Conservation (phyloP, 2,329 filamentous ascomycete genomes). For the Aspergillus fumigatiaffinis region DNA sequence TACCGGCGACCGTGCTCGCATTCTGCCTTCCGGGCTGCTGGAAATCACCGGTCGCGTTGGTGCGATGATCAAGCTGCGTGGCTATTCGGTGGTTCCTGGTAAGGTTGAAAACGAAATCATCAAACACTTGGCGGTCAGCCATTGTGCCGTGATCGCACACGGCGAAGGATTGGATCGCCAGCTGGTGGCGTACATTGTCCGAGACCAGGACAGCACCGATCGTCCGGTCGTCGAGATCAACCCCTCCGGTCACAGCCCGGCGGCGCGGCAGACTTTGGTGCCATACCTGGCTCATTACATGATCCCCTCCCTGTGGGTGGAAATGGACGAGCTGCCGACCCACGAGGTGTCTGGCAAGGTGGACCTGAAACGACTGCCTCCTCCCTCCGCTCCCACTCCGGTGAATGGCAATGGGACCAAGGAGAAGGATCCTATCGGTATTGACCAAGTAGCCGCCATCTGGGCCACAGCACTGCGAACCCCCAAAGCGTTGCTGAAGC, state of each 20-base stretch:
- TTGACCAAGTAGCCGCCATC: slow-evolving; percentile 64
- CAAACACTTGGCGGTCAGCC: slow-evolving; percentile 64
- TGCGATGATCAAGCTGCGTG: slow-evolving; percentile 76
- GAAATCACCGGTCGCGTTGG: slow-evolving; percentile 74
- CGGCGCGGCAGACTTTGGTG: slow-evolving; percentile 61
- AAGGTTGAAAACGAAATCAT: slow-evolving; percentile 72
- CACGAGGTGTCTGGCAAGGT: slow-evolving; percentile 77
- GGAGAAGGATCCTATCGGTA: slow-evolving; percentile 60
- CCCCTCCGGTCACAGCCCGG: slow-evolving; percentile 66
- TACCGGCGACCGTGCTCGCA: slow-evolving; percentile 66
- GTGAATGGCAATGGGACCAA: slow-evolving; percentile 42
- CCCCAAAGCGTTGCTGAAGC: slow-evolving; percentile 58
- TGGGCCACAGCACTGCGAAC: slow-evolving; percentile 70
- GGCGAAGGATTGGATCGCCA: slow-evolving; percentile 73
- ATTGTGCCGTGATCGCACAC: slow-evolving; percentile 68
- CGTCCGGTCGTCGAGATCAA: slow-evolving; percentile 64
- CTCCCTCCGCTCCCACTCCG: slow-evolving; percentile 53
- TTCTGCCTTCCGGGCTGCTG: slow-evolving; percentile 63
- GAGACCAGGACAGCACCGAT: slow-evolving; percentile 56
- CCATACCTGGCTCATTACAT: slow-evolving; percentile 74
- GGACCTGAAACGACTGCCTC: slow-evolving; percentile 67
- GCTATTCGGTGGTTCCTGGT: slow-evolving; percentile 72
- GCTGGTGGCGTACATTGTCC: slow-evolving; percentile 71
- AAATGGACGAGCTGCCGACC: slow-evolving; percentile 66
- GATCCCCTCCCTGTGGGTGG: slow-evolving; percentile 75